Conservation (phyloP, 2,329 filamentous ascomycete genomes). For the Dothidotthia symphoricarpi region DNA sequence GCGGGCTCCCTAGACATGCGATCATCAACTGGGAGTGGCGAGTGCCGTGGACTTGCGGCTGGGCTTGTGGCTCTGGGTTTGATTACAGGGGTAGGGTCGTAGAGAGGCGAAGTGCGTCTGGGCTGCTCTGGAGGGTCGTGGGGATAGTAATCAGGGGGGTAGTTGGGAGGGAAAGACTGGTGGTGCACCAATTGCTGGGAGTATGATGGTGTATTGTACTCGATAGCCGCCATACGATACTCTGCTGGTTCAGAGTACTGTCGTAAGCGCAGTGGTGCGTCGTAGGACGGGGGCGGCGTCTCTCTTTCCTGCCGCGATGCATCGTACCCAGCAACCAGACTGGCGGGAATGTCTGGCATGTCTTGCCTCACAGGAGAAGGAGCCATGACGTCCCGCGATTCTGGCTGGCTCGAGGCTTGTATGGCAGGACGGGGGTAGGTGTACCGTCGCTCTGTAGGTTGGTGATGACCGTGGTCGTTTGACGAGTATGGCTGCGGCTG, state of each 20-base stretch:
- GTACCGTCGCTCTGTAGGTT: slow-evolving; percentile 33
- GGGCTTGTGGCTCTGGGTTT: slow-evolving; percentile 49
- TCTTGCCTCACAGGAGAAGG: slow-evolving; percentile 36
- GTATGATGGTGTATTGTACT: slow-evolving; percentile 32
- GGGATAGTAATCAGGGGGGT: slow-evolving; percentile 46
- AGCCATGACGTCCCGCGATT: slow-evolving; percentile 35
- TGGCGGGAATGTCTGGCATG: slow-evolving; percentile 23
- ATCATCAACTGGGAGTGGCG: slow-evolving; percentile 29
- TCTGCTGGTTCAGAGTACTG: slow-evolving; percentile 38
- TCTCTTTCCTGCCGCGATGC: slow-evolving; percentile 25
- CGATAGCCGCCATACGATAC: slow-evolving; percentile 29
- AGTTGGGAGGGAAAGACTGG: slow-evolving; percentile 19
- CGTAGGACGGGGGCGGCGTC: slow-evolving; percentile 19
- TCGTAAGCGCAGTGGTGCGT: slow-evolving; percentile 25
- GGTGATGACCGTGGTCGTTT: slow-evolving; percentile 23
- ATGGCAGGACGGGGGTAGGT: slow-evolving; percentile 26
- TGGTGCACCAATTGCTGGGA: slow-evolving; percentile 33
- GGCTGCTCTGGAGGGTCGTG: slow-evolving; percentile 43
- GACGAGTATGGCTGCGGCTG: slow-evolving; percentile 27
- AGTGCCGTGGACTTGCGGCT: slow-evolving; percentile 27
- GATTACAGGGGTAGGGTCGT: slow-evolving; percentile 44
- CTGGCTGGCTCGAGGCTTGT: slow-evolving; percentile 30
- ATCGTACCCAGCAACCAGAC: slow-evolving; percentile 35
- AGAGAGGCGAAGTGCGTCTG: slow-evolving; percentile 32
- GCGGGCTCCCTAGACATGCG: slow-evolving; percentile 44